These are phyloP conservation scores for Nannizziopsis arthrosporioides DNA, from an alignment of 2,329 filamentous ascomycete species.

Conservation along the genomic window DNA sequence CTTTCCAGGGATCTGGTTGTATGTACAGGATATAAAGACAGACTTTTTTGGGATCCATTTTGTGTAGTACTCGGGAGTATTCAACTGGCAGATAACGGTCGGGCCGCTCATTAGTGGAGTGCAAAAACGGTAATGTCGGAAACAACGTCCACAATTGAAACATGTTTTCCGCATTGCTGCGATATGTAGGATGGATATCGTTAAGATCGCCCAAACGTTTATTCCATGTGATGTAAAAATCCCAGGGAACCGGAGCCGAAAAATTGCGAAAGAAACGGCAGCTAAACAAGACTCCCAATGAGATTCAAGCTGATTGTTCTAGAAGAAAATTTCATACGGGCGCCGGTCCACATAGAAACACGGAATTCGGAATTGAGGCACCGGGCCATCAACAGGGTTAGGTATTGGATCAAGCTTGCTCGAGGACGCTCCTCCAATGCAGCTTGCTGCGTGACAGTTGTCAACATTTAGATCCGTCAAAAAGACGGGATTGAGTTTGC, in stretches of 20 bases:
- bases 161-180: conserved; percentile 5
- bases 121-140: background rate
- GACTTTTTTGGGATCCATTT: background rate
- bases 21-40: background rate
- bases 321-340: conserved; percentile 1
- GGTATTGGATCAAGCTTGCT: conserved; percentile 1
- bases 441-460: conserved; percentile 4
- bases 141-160: background rate
- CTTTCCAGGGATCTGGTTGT: background rate
- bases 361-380: conserved; percentile 5
- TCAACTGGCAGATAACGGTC: conserved; percentile 6
- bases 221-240: conserved; percentile 5
- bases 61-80: background rate
- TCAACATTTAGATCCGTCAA: background rate
- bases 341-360: conserved; percentile 1
- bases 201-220: too few species aligned
- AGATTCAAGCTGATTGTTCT: background rate
- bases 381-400: background rate
- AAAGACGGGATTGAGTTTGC: too few species aligned
- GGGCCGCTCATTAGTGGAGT: background rate
- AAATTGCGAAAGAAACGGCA: conserved; percentile 2
- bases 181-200: background rate
- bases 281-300: background rate
- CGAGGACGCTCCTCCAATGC: background rate
- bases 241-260: conserved; percentile 5